Evolutionary conservation across 495 filamentous ascomycete genomes (phyloP).

Genomic region (Aspergillus ostianus): DNA sequence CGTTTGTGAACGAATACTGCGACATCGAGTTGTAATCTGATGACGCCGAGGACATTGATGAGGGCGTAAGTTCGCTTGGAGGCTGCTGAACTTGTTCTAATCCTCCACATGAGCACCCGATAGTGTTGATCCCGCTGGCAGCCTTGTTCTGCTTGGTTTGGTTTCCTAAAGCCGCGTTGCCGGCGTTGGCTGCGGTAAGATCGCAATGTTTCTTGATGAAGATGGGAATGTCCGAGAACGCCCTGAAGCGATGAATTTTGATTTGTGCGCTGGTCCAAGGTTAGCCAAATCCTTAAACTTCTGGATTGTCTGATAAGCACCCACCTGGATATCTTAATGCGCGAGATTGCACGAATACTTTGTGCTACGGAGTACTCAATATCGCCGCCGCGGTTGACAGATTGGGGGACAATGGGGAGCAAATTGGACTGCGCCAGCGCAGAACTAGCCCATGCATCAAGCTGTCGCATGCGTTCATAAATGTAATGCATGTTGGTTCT

Average conservation of each 20-base stretch:
- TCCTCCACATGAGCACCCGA: constrained; percentile 37
- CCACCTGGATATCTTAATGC: constrained; percentile 59
- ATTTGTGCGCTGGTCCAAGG: constrained; percentile 51
- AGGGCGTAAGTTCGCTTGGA: constrained; percentile 39
- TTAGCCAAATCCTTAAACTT: constrained; percentile 6
- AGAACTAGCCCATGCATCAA: constrained; percentile 51
- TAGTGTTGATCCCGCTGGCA: constrained; percentile 28
- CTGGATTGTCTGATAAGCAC: not conserved
- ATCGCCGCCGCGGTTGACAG: constrained; percentile 39
- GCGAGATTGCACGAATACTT: constrained; percentile 53
- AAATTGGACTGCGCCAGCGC: constrained; percentile 46
- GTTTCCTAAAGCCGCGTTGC: constrained; percentile 22
- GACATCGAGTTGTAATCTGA: constrained; percentile 33
- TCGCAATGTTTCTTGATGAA: constrained; percentile 61
- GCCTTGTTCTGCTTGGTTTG: constrained; percentile 25
- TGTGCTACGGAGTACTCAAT: constrained; percentile 47
- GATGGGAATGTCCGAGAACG: constrained; percentile 59
- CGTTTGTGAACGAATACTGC: constrained; percentile 33
- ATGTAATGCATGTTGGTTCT: constrained; percentile 43
- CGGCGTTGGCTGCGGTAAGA: constrained; percentile 40
- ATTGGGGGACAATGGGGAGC: constrained; percentile 36
- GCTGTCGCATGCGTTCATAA: constrained; percentile 54
- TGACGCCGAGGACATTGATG: constrained; percentile 36
- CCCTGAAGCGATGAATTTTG: constrained; percentile 58
- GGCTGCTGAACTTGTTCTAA: constrained; percentile 33